phyloP scores from a whole-genome alignment of 345 rosid species.

The thale cress (Arabidopsis thaliana) region DNA sequence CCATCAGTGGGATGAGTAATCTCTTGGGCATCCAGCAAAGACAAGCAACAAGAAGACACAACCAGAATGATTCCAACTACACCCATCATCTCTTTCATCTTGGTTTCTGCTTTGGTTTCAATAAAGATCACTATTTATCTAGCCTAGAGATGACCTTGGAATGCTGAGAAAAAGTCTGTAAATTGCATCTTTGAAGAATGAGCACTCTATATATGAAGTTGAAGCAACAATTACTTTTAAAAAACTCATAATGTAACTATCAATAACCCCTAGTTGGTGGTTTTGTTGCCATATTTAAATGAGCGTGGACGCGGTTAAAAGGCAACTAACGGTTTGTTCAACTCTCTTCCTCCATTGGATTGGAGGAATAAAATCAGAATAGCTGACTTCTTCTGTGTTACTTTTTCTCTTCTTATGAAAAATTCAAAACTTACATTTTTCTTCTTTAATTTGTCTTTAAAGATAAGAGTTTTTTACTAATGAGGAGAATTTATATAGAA shows the following conservation, averaged over 20 bases:
- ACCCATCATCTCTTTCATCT: constrained; percentile 21
- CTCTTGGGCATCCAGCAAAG: constrained; percentile 34
- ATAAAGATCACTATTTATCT: neutral
- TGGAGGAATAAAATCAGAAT: neutral
- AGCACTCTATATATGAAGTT: constrained; percentile 26
- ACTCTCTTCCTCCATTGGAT: constrained; percentile 26
- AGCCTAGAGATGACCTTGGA: neutral
- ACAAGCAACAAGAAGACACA: constrained; percentile 25
- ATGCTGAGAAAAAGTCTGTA: constrained; percentile 3
- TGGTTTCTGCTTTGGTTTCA: constrained; percentile 11
- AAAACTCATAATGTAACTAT: constrained; percentile 20
- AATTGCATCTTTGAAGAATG: neutral
- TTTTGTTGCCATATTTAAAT: constrained; percentile 14
- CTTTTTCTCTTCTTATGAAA: constrained; percentile 19
- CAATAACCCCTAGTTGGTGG: constrained; percentile 8
- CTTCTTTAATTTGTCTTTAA: neutral
- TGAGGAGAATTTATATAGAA: neutral
- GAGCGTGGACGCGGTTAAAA: neutral
- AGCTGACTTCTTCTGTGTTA: constrained; percentile 24
- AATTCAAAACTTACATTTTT: constrained; percentile 10
- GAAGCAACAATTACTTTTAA: constrained; percentile 6
- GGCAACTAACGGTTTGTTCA: constrained; percentile 14
- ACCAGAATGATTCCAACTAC: constrained; percentile 20
- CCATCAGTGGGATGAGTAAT: constrained; percentile 42
- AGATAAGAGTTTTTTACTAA: neutral